Evolutionary conservation across 2,329 filamentous ascomycete genomes (phyloP).

Genomic region (Pyrenochaeta sp.): DNA sequence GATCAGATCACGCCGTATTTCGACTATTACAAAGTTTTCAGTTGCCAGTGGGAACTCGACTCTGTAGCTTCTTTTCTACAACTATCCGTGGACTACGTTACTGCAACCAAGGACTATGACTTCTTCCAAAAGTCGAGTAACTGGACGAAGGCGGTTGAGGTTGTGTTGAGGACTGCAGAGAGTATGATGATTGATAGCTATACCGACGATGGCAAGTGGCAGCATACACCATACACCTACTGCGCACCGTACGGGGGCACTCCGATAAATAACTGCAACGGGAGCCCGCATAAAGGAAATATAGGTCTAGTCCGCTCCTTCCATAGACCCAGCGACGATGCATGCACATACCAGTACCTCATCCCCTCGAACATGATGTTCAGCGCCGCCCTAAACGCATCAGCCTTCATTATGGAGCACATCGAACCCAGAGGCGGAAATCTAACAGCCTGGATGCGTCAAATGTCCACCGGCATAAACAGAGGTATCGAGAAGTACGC

Average conservation of each 20-base stretch:
- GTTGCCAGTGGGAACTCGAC: constrained; percentile 63
- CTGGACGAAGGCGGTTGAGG: constrained; percentile 56
- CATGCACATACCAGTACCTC: constrained; percentile 60
- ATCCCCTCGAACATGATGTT: constrained; percentile 75
- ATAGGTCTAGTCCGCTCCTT: constrained; percentile 60
- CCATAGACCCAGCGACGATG: constrained; percentile 60
- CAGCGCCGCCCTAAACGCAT: constrained; percentile 65
- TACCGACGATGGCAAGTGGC: constrained; percentile 53
- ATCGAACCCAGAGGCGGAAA: constrained; percentile 54
- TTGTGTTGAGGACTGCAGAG: constrained; percentile 53
- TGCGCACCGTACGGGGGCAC: constrained; percentile 52
- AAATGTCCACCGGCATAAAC: constrained; percentile 58
- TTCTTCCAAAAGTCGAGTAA: constrained; percentile 56
- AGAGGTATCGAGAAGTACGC: constrained; percentile 55
- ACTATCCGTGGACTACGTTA: constrained; percentile 57
- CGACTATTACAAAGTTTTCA: constrained; percentile 57
- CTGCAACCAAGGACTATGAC: constrained; percentile 54
- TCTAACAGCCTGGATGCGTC: constrained; percentile 64
- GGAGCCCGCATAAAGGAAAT: constrained; percentile 56
- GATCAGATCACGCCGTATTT: constrained; percentile 56
- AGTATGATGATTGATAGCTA: constrained; percentile 60
- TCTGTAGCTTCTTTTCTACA: constrained; percentile 60
- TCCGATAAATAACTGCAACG: constrained; percentile 62
- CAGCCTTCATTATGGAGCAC: constrained; percentile 60
- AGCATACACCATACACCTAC: constrained; percentile 57